A percentile compares a stretch with the other conserved stretches of the same genome.
phyloP scores from a whole-genome alignment of 1,139 yeast species.

The Diutina catenulata region DNA sequence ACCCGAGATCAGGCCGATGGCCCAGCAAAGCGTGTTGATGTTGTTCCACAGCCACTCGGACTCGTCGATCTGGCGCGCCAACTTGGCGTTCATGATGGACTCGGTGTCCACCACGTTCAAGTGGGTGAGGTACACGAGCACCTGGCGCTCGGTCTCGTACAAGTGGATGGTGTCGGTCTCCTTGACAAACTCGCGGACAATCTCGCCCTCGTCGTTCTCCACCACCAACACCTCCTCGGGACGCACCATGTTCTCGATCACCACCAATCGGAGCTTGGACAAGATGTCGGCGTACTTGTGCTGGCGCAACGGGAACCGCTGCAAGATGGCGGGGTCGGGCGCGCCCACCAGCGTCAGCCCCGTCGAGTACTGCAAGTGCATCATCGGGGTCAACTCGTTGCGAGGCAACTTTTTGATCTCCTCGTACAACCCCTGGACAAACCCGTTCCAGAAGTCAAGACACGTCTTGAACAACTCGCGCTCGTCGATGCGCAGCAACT shows the following conservation, averaged over 20 bases:
- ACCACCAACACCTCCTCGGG: conserved; percentile 96
- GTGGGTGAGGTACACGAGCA: conserved; percentile 87
- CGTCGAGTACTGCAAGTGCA: conserved; percentile 52
- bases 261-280: conserved; percentile 74
- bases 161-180: conserved; percentile 95
- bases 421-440: conserved; percentile 68
- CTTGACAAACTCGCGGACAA: conserved; percentile 92
- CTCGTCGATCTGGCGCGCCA: conserved; percentile 88
- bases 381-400: conserved; percentile 58
- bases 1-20: conserved; percentile 97
- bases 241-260: conserved; percentile 94
- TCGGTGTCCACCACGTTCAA: conserved; percentile 92
- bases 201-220: conserved; percentile 98
- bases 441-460: conserved; percentile 84
- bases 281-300: conserved; percentile 69
- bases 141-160: conserved; percentile 93
- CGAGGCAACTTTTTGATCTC: conserved; percentile 78
- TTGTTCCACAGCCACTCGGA: conserved; percentile 99
- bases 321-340: conserved; percentile 68
- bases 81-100: conserved; percentile 81
- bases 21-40: conserved; percentile 96
- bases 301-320: conserved; percentile 71
- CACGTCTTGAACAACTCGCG: conserved; percentile 93
- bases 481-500: conserved; percentile 84
- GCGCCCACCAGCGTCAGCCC: conserved; percentile 57